phyloP scores from a whole-genome alignment of 1,139 yeast genomes.

The Taphrina communis region DNA sequence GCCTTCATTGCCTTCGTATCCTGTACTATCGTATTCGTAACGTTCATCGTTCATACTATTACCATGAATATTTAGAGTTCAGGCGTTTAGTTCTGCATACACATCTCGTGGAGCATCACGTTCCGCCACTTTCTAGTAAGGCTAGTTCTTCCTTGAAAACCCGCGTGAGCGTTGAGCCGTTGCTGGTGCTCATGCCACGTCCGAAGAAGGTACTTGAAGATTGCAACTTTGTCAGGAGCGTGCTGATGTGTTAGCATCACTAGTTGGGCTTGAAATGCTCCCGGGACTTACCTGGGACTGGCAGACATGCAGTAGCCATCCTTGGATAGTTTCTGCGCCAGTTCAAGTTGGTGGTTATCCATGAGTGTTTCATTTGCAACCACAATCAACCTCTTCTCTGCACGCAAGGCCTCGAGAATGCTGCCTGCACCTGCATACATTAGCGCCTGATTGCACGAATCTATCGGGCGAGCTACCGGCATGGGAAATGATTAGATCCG shows the following conservation, averaged over 20 bases:
- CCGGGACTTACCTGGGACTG: constrained; percentile 39
- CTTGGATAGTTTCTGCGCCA: constrained; percentile 64
- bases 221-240: neutral
- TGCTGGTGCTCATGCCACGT: neutral
- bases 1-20: neutral
- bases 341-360: constrained; percentile 87
- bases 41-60: neutral
- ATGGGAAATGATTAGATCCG: constrained; percentile 76
- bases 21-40: too few species aligned
- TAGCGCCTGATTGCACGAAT: neutral
- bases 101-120: neutral
- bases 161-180: neutral
- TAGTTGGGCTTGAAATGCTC: neutral
- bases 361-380: constrained; percentile 73
- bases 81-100: neutral
- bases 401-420: constrained; percentile 72
- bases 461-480: constrained; percentile 60
- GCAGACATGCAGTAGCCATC: constrained; percentile 51
- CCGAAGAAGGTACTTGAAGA: neutral
- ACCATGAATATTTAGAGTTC: neutral
- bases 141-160: neutral
- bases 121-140: neutral
- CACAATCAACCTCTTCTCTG: constrained; percentile 59
- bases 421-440: constrained; percentile 71
- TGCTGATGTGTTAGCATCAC: neutral